Base-by-base conservation (phyloP, 2,329 filamentous ascomycete genomes). In the Coleophoma crateriformis region DNA sequence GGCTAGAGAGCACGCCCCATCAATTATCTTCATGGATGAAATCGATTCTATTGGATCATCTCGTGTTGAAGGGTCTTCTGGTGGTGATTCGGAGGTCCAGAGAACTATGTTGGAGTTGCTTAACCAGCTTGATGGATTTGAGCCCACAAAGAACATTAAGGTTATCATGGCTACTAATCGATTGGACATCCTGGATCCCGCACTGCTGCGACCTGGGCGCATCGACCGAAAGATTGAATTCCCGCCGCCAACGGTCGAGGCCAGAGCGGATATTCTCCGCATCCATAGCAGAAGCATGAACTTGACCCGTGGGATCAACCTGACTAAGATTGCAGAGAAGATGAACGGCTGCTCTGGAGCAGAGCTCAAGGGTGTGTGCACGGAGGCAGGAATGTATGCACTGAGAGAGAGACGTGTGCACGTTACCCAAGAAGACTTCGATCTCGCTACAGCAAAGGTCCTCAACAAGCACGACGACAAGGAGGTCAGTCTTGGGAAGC, bases 1-100 rank as follows among this genome's bases (percentile, higher is more conserved):
- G 94, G 94, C 94, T 27, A 82, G 94, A 71, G 94, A 99, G 68
- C 94, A 99, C 63, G 94, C 94, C 1, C 94, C 94, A 19, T 95
- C 89, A 59, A 99, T 99, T 72, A 99, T 99, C 71, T 99, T 99
- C 78, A 99, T 99, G 94, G 94, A 99, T 70, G 94, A 99, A 72
- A 97, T 99, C 70, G 94, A 99, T 76, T 95, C 89, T 60, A 99
- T 99, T 71, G 94, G 94, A 56, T 96, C 91, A 33, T 96, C 90
- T 53, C 88, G 94, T 71, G 92, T 99, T 48, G 94, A 99, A 68
- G 92, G 92, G 22, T 95, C 88, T 51, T 95, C 89, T 17, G 91
- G 91, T 47, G 94, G 94, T 64, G 94, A 99, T 67, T 96, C 91
- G 1, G 94, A 99, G 71, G 94, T 99, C 47, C 94, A 99, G 74